Conservation (phyloP, 2,329 filamentous ascomycete species). For the Daldinia sp. region DNA sequence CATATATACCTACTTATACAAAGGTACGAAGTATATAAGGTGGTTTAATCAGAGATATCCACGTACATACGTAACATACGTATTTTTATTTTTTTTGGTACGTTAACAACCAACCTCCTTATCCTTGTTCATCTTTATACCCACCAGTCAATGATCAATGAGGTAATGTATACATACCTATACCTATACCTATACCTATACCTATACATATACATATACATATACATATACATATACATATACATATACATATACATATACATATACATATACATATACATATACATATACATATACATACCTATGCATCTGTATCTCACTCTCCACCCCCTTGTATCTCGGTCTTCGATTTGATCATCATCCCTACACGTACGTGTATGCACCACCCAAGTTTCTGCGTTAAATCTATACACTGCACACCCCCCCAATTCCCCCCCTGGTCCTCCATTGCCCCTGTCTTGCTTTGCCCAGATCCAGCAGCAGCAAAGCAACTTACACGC, state of each 20-base stretch:
- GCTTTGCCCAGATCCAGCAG: conserved; percentile 21
- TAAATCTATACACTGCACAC: conserved; percentile 22
- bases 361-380: conserved; percentile 19
- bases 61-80: background rate
- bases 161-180: conserved; percentile 5
- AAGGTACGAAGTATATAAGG: too few relatives aligned
- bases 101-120: background rate
- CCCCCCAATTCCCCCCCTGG: background rate
- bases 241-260: conserved; percentile 8
- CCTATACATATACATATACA: background rate
- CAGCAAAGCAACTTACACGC: conserved; percentile 5
- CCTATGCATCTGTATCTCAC: conserved; percentile 19
- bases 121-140: background rate
- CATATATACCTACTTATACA: background rate
- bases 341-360: conserved; percentile 15
- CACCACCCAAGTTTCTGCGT: conserved; percentile 21
- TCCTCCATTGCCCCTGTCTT: conserved; percentile 10
- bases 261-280: too few relatives aligned
- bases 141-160: background rate
- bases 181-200: background rate
- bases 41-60: background rate
- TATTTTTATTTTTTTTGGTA: background rate
- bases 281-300: background rate
- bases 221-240: background rate
- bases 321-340: conserved; percentile 18